Conservation (phyloP, 176 grass and related monocot species). For the Ananas comosus region DNA sequence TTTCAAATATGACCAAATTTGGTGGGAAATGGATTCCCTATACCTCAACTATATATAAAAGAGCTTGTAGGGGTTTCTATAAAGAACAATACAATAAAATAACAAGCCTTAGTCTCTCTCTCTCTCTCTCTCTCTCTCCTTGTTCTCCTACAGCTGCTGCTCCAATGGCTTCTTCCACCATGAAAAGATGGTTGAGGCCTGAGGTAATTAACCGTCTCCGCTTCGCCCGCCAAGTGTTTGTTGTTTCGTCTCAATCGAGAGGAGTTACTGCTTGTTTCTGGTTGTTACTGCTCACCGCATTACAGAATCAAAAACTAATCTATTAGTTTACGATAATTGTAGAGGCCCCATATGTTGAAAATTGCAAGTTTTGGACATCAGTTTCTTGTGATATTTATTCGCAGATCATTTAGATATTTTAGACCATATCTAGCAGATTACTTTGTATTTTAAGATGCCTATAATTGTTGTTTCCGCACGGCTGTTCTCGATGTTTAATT, state of each 20-base stretch:
- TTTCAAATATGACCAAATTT: neutral
- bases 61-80: neutral
- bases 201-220: neutral
- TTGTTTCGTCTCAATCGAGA: conserved; percentile 9
- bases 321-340: no score
- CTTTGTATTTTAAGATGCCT: no score
- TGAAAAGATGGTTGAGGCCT: conserved; percentile 15
- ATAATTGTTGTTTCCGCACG: no score
- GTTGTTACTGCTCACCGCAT: neutral
- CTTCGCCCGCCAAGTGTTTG: conserved; percentile 20
- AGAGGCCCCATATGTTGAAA: no score
- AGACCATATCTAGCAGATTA: no score
- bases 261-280: neutral
- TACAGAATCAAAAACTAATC: neutral
- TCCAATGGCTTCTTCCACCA: conserved; percentile 11
- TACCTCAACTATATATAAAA: neutral
- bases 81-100: neutral
- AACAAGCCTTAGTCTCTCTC: neutral
- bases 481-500: no score
- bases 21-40: neutral
- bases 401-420: no score
- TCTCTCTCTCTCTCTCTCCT: neutral
- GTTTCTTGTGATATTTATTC: no score
- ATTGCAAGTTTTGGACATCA: no score
- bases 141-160: neutral